Evolutionary conservation across 352 stramenopile genomes (phyloP), one percentile per base, ranked within the genome.

Genomic region (Phytophthora litchii): DNA sequence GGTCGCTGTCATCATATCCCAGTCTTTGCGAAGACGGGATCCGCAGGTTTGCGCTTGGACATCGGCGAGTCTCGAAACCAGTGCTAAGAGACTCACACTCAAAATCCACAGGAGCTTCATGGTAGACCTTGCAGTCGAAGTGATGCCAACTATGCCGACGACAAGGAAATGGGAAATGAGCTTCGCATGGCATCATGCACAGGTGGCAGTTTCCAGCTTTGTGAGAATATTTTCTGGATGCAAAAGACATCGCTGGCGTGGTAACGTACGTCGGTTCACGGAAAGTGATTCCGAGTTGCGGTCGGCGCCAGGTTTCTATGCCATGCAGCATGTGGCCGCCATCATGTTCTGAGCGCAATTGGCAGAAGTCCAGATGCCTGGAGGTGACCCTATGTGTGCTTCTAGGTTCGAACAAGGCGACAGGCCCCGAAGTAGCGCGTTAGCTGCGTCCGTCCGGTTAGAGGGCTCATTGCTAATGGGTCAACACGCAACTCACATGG

Each of bases 11-110:
- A 86, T 54, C 40, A 66, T 54, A 43, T 81, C 66, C 80, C 80
- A 89, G 34, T 77, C 57, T 9, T 79, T 79, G 0, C 80, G 75
- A 11, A 83, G 48, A 42, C 80, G 75, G 1, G 75, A 49, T 1
- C 71, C 72, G n/a, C 76, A 80, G 11, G 40, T 55, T 45, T 68
- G 58, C 13, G 59, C 58, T 37, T 67, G 38, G 7, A 57, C 44
- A n/a, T 47, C 14, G 1, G 37, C 14, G 8, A 66, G n/a, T 34
- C 31, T 45, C 6, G 53, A 42, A 19, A 59, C 16, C 19, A 69
- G 4, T 5, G 47, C 53, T n/a, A 73, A 41, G 12, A 72, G 37
- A 7, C 41, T 37, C 17, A 60, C 8, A 19, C 37, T 59, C 3
- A 72, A 37, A 36, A 69, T 58, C 58, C 51, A 69, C 16, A 68